Evolutionary conservation across 345 rosid genomes (phyloP), one percentile per base, ranked within the genome.

Genomic region (Rhizophora apiculata): DNA sequence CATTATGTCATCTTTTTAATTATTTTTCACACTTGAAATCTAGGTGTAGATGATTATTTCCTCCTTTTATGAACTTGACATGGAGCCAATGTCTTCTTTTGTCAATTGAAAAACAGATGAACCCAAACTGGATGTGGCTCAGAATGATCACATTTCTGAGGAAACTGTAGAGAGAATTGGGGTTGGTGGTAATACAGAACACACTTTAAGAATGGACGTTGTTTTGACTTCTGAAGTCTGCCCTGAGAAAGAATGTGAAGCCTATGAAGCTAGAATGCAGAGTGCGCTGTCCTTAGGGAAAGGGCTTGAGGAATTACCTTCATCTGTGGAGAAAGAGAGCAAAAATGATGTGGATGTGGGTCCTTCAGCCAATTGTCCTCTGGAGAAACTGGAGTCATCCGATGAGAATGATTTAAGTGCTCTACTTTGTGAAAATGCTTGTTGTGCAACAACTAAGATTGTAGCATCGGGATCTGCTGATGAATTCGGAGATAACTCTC

Each of bases 331-430:
- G 34, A 81, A 71, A 27, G 80, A 81, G 63, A 76, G 73, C 10
- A 70, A 67, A 58, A 59, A 56, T 15, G 68, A 68, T 65, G 52
- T 62, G 60, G 56, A 46, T 67, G 39, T 21, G n/a, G 24, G 63
- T 69, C 57, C 68, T 59, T 16, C 65, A 6, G 62, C 56, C 49
- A 62, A 57, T 75, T 70, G 57, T 39, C 69, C 76, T 61, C 49
- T n/a, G 37, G 87, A 83, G 8, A 79, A 76, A 68, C 61, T 76
- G 75, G 97, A 91, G 76, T 76, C 91, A 74, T 86, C 85, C 26
- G 84, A 78, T 62, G 95, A 88, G 77, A 89, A 87, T 63, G 88
- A 85, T 68, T 36, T 83, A 6, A 74, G 30, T 68, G 65, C 71
- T 65, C 64, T 62, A 48, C 67, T 60, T 16, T 55, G 77, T 74